These are phyloP conservation scores for Candida albicans DNA, from an alignment of 1,139 yeast species.

Conservation along the genomic window DNA sequence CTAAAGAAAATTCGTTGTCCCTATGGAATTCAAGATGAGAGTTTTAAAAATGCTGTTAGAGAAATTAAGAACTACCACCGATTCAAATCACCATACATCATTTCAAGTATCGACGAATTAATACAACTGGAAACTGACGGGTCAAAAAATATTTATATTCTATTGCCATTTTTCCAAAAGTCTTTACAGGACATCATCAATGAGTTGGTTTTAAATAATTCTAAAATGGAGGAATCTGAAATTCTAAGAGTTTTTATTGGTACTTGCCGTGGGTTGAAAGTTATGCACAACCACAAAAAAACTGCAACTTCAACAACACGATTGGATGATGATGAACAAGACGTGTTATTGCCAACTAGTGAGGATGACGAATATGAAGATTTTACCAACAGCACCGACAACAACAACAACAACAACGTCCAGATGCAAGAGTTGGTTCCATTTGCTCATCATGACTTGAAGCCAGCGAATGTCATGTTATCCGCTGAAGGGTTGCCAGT, in stretches of 20 bases:
- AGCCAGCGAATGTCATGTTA: conserved; percentile 87
- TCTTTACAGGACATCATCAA: conserved; percentile 80
- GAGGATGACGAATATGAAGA: conserved; percentile 13
- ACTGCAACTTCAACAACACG: conserved; percentile 15
- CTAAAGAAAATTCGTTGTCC: conserved; percentile 86
- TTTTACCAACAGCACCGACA: not conserved
- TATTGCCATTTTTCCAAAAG: conserved; percentile 71
- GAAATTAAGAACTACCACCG: conserved; percentile 77
- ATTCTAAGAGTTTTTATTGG: conserved; percentile 64
- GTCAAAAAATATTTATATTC: conserved; percentile 70
- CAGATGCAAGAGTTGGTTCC: conserved; percentile 64
- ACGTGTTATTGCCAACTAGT: conserved; percentile 9
- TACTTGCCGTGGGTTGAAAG: conserved; percentile 69
- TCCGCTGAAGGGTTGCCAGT: conserved; percentile 74
- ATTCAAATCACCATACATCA: conserved; percentile 64
- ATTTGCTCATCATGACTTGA: conserved; percentile 83
- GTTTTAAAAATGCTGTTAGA: conserved; percentile 59
- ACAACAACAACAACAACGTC: conserved; percentile 13
- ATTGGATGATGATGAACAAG: conserved; percentile 30
- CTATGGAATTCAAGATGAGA: conserved; percentile 72
- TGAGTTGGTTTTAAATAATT: conserved; percentile 55
- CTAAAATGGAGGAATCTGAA: conserved; percentile 53
- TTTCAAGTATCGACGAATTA: conserved; percentile 68
- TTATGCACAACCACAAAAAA: conserved; percentile 67
- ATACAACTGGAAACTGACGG: conserved; percentile 77